Evolutionary conservation across 2,329 filamentous ascomycete species (phyloP), one percentile per base, ranked within the genome.

Genomic region (Scedosporium boydii): DNA sequence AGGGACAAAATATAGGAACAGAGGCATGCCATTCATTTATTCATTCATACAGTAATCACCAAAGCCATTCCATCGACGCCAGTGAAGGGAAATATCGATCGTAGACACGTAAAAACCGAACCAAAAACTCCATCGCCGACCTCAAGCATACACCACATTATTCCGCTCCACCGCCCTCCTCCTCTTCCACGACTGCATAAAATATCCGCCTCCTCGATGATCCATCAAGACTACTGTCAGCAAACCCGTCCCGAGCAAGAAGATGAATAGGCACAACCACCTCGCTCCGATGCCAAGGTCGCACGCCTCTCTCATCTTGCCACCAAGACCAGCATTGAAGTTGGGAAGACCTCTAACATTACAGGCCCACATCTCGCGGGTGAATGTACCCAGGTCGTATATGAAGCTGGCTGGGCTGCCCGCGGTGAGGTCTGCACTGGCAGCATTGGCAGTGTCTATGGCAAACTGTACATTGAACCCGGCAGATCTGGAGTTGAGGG

Each of bases 321-420:
- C 48, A 10, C 34, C 59, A 4, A 61, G 59, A 12, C 42, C 42
- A 6, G 48, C 46, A 14, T 61, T 26, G 34, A 61, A 61, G 7
- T 56, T 7, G 16, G 46, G 29, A 18, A 61, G 27, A 4, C 10
- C 29, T 29, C 48, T 55, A 16, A 23, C 59, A 27, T 34, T n/a
- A 10, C 59, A 61, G 10, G 46, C 27, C 59, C 59, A 61, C 9
- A 9, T 42, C 48, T 61, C 59, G n/a, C 34, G 48, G 42, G 29
- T 55, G 48, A 61, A 61, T n/a, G 26, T 55, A 12, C 59, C 59
- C 29, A 26, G 34, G 48, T 61, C 48, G 29, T 61, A 61, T 10
- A 29, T 56, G n/a, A 61, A 61, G 14, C 29, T 42, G 14, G 16
- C 27, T 26, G 21, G 23, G 29, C 34, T 42, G 29, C 41, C 26